phyloP scores from a whole-genome alignment of 2,329 filamentous ascomycete genomes.

The Neurospora crassa region DNA sequence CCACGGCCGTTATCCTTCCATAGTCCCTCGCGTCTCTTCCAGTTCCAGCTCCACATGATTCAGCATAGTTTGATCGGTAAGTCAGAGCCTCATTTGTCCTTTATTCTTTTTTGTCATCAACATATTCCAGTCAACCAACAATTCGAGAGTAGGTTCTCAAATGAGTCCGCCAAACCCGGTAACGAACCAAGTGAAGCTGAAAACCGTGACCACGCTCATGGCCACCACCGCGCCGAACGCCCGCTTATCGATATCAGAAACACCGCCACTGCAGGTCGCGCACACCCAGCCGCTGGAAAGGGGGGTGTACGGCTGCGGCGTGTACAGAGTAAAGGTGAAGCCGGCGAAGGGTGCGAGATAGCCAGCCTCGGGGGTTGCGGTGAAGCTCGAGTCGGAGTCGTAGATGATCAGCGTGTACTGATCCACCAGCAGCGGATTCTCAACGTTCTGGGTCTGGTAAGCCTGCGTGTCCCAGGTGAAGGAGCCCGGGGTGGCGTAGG shows the following conservation, averaged over 20 bases:
- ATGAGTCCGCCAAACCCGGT: conserved; percentile 31
- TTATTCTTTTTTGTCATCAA: neutral
- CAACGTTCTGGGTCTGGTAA: conserved; percentile 35
- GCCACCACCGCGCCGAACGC: conserved; percentile 40
- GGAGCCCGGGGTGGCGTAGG: conserved; percentile 38
- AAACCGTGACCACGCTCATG: conserved; percentile 46
- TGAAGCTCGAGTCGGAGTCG: conserved; percentile 44
- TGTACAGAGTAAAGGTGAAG: conserved; percentile 51
- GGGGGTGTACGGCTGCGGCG: conserved; percentile 39
- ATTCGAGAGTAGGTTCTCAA: conserved; percentile 9
- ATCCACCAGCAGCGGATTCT: conserved; percentile 39
- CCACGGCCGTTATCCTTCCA: neutral
- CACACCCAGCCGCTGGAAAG: conserved; percentile 43
- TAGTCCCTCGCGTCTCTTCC: neutral
- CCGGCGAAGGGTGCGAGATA: conserved; percentile 40
- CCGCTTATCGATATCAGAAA: conserved; percentile 35
- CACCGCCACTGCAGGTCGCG: conserved; percentile 45
- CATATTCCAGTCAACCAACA: neutral
- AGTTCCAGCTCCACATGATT: neutral
- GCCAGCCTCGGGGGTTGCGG: conserved; percentile 41
- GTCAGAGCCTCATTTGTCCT: neutral
- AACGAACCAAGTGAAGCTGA: conserved; percentile 58
- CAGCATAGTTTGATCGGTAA: neutral
- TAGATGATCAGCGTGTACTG: conserved; percentile 54
- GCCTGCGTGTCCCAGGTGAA: conserved; percentile 50